phyloP scores from a whole-genome alignment of 805 yeast species.

The Cyberlindnera xishuangbannaensis region DNA sequence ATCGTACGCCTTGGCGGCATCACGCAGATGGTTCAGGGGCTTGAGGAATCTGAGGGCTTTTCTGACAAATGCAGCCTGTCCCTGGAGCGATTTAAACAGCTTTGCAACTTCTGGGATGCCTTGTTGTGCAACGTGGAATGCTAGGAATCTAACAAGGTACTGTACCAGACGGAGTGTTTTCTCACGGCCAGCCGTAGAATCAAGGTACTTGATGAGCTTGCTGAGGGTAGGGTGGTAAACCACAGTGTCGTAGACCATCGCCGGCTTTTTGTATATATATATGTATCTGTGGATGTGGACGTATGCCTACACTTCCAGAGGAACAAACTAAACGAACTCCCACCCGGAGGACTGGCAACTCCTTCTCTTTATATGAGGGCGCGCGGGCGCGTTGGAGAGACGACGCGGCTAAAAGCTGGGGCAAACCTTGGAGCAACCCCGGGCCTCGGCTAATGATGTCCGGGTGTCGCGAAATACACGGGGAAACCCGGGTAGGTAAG shows the following conservation, averaged over 20 bases:
- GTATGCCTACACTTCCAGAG: too few species aligned
- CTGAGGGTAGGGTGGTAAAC: conserved; percentile 69
- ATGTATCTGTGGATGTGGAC: too few species aligned
- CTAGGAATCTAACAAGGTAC: conserved; percentile 69
- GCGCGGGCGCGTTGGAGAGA: too few species aligned
- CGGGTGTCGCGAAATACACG: conserved; percentile 4
- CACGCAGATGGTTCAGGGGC: conserved; percentile 66
- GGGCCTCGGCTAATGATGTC: conserved; percentile 7
- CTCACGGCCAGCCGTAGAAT: conserved; percentile 71
- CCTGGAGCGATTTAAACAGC: conserved; percentile 50
- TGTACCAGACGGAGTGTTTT: conserved; percentile 75
- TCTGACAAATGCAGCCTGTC: conserved; percentile 62
- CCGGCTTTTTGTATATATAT: neutral
- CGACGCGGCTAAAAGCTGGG: conserved; percentile 8
- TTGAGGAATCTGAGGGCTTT: conserved; percentile 82
- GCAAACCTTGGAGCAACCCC: conserved; percentile 8
- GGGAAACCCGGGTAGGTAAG: conserved; percentile 1
- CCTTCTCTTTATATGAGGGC: too few species aligned
- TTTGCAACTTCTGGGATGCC: conserved; percentile 48
- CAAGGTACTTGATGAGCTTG: conserved; percentile 57
- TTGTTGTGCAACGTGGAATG: conserved; percentile 51
- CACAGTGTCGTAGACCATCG: conserved; percentile 62
- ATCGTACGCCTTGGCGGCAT: conserved; percentile 61
- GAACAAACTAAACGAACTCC: too few species aligned
- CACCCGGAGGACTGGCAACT: too few species aligned